Base-by-base conservation (phyloP, 805 yeast genomes). In the Lipomyces starkeyi region DNA sequence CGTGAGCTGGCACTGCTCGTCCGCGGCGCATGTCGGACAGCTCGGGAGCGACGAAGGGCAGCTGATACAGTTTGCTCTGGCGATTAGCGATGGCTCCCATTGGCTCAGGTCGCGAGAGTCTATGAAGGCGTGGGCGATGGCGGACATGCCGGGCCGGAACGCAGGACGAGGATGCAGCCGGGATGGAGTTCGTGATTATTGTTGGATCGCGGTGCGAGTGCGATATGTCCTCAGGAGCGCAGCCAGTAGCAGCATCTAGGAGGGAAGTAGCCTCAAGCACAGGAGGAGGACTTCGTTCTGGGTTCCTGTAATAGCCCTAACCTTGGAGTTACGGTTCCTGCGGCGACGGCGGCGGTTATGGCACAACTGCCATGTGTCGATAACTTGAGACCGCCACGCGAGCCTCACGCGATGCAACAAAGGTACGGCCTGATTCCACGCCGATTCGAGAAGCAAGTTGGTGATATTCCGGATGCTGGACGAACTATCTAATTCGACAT, bases 1-100 rank as follows among this genome's bases (percentile, higher is more conserved):
- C 0, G 90, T 82, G 73, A 84, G 76, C 2, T 79, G 81, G 76
- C 94, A 90, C 72, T 80, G 80, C 74, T 88, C 85, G 69, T 83
- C 83, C 14, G 73, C 74, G 0, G 78, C 78, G 77, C 93, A 90
- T 7, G 69, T 68, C 3, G 91, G 92, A 77, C 91, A 88, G 3
- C 78, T 62, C 9, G 83, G 85, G 1, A 77, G 68, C 0, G 58
- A 13, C 4, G 73, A 68, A 0, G 82, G 72, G 65, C 82, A 79
- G 8, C 61, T 54, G n/a, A 79, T 79, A 65, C 81, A 79, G 61
- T 37, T 29, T 22, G 64, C 64, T 32, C 63, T 14, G 32, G 22
- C 57, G 32, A 25, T 35, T 56, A 54, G 35, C 59, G 62, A 61
- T 29, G 59, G 61, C 20, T 22, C 34, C 34, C 32, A 29, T 25